Percentiles rank a stretch among this genome's conserved stretches.
These are phyloP conservation scores for Artemisia annua DNA, from an alignment of 129 eudicot genomes.

Conservation along the genomic window DNA sequence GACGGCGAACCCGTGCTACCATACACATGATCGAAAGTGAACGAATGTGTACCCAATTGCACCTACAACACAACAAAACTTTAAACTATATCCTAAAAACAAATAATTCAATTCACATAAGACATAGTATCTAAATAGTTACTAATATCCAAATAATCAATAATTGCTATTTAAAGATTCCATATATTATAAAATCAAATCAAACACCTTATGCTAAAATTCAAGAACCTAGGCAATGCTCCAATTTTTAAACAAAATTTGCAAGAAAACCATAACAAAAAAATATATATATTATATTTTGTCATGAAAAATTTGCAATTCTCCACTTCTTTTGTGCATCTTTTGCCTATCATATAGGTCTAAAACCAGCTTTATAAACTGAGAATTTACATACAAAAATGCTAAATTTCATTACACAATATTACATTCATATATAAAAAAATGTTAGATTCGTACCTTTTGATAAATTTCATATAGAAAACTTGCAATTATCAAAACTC, in stretches of 20 bases:
- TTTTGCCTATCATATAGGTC: no score
- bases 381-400: background rate
- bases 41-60: conserved; percentile 93
- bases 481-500: no score
- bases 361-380: no score
- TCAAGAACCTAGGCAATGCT: background rate
- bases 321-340: no score
- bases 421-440: background rate
- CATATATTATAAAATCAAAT: background rate
- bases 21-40: conserved; percentile 96
- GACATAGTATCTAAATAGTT: background rate
- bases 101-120: background rate
- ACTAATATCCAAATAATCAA: background rate
- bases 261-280: no score
- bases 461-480: no score
- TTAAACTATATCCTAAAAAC: background rate
- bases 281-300: no score
- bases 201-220: background rate
- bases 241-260: conserved; percentile 14
- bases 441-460: no score
- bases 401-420: background rate
- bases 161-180: background rate
- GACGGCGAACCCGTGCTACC: conserved; percentile 85
- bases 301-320: no score
- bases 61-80: conserved; percentile 51